Evolutionary conservation across 2,329 filamentous ascomycete genomes (phyloP), one percentile per base, ranked within the genome.

Genomic region (Ascochyta lentis): DNA sequence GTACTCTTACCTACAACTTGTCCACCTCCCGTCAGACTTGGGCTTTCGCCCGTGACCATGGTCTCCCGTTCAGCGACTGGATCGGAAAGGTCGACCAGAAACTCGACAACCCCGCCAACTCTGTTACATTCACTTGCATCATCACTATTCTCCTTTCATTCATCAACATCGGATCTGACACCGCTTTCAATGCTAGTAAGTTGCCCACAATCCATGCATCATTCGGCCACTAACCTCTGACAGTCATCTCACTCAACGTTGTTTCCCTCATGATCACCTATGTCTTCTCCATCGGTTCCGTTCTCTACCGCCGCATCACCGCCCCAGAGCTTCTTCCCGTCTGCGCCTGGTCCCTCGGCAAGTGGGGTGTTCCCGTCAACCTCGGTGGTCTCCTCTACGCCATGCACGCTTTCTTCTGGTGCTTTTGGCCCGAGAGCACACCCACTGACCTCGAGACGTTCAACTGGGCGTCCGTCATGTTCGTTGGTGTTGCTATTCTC

Each of bases 241-340:
- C 38, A 72, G 69, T 79, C 54, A 73, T 77, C 33, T 77, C 75
- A 1, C 69, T 79, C n/a, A 71, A 71, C 45, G 63, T 75, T 15
- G 72, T 74, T 5, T 71, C 72, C 6, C 62, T 77, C 6, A 73
- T 79, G 69, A 73, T 72, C 9, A 77, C 76, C 12, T 80, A 79
- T 67, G 66, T 74, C 40, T 66, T 79, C 50, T 71, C 67, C 19
- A 78, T 79, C 51, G 72, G 73, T 49, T 74, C 73, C 52, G 71
- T 80, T 8, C 66, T 78, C 19, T 76, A 73, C 57, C 69, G 74
- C 33, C 73, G 77, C 38, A 58, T 78, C 41, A 66, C 64, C 23
- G 66, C 73, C 15, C 74, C 74, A 0, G 70, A 74, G 44, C 68
- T 73, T 6, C 69, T 80, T 6, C 75, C 76, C 12, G 52, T 60